Base-by-base conservation (phyloP, 345 rosid genomes). In the Citrus hindsii region DNA sequence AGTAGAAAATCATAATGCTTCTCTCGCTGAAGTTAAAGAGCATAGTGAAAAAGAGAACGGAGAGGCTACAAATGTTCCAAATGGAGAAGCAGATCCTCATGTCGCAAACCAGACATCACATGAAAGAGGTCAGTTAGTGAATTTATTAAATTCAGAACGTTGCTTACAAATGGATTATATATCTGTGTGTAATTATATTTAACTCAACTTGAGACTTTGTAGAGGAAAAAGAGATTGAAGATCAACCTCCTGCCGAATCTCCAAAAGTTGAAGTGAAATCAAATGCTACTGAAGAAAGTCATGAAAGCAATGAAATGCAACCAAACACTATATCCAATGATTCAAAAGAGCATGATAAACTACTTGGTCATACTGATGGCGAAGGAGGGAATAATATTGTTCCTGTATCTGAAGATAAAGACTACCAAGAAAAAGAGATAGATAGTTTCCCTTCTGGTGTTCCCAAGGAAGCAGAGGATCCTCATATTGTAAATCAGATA, bases 41-140 rank as follows among this genome's bases (percentile, higher is more conserved):
- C 64, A 32, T 37, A 55, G 51, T 51, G 75, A 69, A 56, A 77
- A 82, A 33, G 82, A 53, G 14, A 65, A 69, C 38, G 42, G 71
- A n/a, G 64, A 67, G 65, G 74, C 46, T 67, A 59, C 71, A 12
- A 33, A 38, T 76, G 82, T 64, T 67, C 48, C 60, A 66, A 67
- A 69, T 19, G 65, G 33, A 13, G 33, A 51, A 28, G 81, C 28
- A 66, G 77, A 70, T 55, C 35, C 63, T 76, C 9, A 69, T 48
- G 58, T 78, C n/a, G 74, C 40, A 4, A 69, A 70, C n/a, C 70
- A 27, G 35, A 66, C 19, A 65, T 67, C 70, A 12, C 30, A 66
- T 68, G 79, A 13, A 65, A n/a, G 25, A 80, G 79, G 88, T 80
- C 16, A 28, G 88, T 80, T 7, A 28, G 21, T 63, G 67, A 21